phyloP scores from a whole-genome alignment of 2,329 filamentous ascomycete species.

The Bisporella sp. region DNA sequence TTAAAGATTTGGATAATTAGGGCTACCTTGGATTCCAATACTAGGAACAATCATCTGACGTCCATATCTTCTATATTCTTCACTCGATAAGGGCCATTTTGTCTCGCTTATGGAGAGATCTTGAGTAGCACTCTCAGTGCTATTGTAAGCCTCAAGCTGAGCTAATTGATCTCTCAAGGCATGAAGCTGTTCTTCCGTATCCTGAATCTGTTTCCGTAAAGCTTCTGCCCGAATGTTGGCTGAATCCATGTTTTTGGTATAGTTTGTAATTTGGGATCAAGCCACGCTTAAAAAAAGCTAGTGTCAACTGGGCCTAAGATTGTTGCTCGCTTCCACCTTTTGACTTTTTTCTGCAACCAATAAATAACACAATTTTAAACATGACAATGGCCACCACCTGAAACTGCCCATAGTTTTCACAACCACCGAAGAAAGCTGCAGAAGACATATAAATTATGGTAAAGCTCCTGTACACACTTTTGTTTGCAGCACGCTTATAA shows the following conservation, averaged over 20 bases:
- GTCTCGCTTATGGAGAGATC: not conserved
- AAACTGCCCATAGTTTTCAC: not conserved
- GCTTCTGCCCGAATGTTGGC: conserved; percentile 27
- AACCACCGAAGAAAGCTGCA: too few relatives aligned
- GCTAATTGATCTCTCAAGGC: conserved; percentile 39
- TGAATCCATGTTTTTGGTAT: conserved; percentile 29
- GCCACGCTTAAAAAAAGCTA: not conserved
- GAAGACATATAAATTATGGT: too few relatives aligned
- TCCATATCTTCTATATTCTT: conserved; percentile 83
- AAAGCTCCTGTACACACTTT: not conserved
- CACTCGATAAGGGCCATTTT: conserved; percentile 62
- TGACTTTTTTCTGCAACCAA: not conserved
- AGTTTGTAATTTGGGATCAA: not conserved
- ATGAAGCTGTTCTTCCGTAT: conserved; percentile 41
- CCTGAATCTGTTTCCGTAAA: conserved; percentile 40
- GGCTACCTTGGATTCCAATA: conserved; percentile 64
- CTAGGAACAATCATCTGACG: conserved; percentile 84
- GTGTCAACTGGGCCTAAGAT: not conserved
- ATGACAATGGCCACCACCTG: not conserved
- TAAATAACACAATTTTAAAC: not conserved
- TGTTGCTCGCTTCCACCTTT: not conserved
- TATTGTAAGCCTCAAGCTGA: conserved; percentile 15
- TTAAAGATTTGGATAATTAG: not conserved
- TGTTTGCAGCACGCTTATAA: conserved; percentile 7
- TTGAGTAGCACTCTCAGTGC: not conserved